Evolutionary conservation across 179 eudicot genomes (phyloP).

Genomic region (Camellia oleifera): DNA sequence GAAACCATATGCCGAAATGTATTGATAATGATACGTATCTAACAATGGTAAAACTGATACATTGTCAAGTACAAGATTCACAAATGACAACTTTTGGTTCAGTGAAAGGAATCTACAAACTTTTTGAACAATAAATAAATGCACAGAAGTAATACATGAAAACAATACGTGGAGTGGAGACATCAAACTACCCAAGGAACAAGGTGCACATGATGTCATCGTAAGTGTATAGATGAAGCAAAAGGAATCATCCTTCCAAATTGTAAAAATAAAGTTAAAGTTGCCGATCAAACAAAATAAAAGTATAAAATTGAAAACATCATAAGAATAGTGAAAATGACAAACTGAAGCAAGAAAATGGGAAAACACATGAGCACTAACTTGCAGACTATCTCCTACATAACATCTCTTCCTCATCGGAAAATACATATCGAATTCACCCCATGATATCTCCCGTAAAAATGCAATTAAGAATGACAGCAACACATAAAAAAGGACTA

Average conservation of each 20-base stretch:
- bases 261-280: not conserved
- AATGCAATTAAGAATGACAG: not conserved
- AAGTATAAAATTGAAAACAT: not conserved
- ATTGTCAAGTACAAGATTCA: too few species aligned
- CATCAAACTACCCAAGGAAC: too few species aligned
- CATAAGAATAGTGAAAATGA: not conserved
- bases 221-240: too few species aligned
- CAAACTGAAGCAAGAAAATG: not conserved
- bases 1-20: too few species aligned
- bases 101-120: slow-evolving; percentile 1
- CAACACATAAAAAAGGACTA: not conserved
- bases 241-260: not conserved
- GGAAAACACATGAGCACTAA: slow-evolving; percentile 5
- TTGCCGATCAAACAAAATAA: too few species aligned
- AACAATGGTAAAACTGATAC: too few species aligned
- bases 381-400: not conserved
- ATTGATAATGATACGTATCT: too few species aligned
- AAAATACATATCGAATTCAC: not conserved
- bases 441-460: not conserved
- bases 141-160: not conserved
- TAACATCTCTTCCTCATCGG: not conserved
- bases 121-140: not conserved
- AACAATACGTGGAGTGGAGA: not conserved
- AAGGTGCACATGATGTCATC: too few species aligned
- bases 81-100: too few species aligned